phyloP scores from a whole-genome alignment of 257 asterid species.

The Hygrophila difformis region DNA sequence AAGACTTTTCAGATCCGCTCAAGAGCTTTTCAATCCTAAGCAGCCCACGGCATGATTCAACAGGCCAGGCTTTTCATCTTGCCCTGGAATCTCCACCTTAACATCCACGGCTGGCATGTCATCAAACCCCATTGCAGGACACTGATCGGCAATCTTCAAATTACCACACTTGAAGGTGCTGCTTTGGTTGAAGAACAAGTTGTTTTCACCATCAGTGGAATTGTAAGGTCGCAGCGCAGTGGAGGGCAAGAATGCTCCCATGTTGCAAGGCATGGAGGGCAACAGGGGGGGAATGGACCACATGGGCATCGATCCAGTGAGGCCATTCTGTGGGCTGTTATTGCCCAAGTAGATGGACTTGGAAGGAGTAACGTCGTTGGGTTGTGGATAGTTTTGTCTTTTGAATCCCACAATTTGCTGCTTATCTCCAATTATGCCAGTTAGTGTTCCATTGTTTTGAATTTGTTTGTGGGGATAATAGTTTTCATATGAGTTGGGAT shows the following conservation, averaged over 20 bases:
- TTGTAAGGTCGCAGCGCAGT: no score
- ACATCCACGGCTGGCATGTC: slow-evolving; percentile 18
- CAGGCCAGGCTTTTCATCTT: slow-evolving; percentile 24
- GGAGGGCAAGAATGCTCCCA: slow-evolving; percentile 21
- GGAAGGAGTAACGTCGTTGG: slow-evolving; percentile 21
- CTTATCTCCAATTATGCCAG: slow-evolving; percentile 24
- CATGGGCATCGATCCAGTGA: slow-evolving; percentile 26
- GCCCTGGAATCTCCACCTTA: slow-evolving; percentile 31
- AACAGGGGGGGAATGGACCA: slow-evolving; percentile 60
- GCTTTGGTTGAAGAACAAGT: slow-evolving; percentile 12
- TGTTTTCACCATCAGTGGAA: slow-evolving; percentile 15
- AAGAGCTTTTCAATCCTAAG: no score
- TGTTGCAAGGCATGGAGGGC: slow-evolving; percentile 31
- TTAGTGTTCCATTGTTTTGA: slow-evolving; percentile 17
- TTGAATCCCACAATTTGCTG: slow-evolving; percentile 31
- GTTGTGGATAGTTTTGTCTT: slow-evolving; percentile 30
- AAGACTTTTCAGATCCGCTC: no score
- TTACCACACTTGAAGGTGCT: slow-evolving; percentile 15
- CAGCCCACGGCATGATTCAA: slow-evolving; percentile 20
- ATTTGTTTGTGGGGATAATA: slow-evolving; percentile 16
- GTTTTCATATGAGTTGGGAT: slow-evolving; percentile 22
- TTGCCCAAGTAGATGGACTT: slow-evolving; percentile 46
- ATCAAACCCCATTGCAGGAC: neutral
- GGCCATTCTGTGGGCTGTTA: slow-evolving; percentile 38
- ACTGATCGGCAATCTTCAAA: slow-evolving; percentile 15